A percentile compares a stretch with the other conserved stretches of the same genome.
These are phyloP conservation scores for Tylopilus sp. DNA, from an alignment of 768 basidiomycete species.

Conservation along the genomic window DNA sequence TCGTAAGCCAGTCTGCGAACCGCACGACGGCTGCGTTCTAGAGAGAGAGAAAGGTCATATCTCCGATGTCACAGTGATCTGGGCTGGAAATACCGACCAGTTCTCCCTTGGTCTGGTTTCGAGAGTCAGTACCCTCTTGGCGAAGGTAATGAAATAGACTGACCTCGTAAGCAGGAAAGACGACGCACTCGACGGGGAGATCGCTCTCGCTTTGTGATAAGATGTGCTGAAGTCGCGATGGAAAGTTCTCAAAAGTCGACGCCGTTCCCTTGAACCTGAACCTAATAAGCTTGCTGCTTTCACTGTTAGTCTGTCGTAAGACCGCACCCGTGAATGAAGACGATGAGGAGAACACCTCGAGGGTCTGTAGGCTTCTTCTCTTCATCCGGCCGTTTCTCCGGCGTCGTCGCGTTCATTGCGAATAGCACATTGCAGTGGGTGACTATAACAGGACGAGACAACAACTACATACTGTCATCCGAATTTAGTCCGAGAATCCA, in stretches of 20 bases:
- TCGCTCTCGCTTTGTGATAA: conserved; percentile 60
- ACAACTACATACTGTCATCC: background rate
- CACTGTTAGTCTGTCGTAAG: background rate
- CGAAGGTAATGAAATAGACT: conserved; percentile 3
- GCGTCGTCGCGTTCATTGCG: conserved; percentile 11
- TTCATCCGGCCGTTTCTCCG: conserved; percentile 7
- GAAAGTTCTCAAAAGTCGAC: conserved; percentile 74
- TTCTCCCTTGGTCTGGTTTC: conserved; percentile 80
- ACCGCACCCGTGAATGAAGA: conserved; percentile 78
- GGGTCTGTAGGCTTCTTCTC: conserved; percentile 11
- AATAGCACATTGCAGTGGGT: background rate
- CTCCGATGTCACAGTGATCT: background rate
- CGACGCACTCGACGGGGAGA: conserved; percentile 62
- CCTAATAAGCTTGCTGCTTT: conserved; percentile 1
- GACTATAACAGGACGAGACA: conserved; percentile 13
- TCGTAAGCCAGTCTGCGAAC: conserved; percentile 91
- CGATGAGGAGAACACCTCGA: conserved; percentile 53
- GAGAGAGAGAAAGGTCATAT: conserved; percentile 1
- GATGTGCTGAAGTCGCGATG: conserved; percentile 73
- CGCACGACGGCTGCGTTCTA: conserved; percentile 78
- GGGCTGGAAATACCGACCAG: conserved; percentile 51
- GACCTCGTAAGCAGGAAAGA: conserved; percentile 91
- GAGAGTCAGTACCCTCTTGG: conserved; percentile 11
- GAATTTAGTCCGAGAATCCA: background rate
- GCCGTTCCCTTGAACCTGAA: conserved; percentile 58